Percentiles rank a stretch among this genome's conserved stretches.
Conservation (phyloP, 768 basidiomycete genomes). For the Russula vinacea region DNA sequence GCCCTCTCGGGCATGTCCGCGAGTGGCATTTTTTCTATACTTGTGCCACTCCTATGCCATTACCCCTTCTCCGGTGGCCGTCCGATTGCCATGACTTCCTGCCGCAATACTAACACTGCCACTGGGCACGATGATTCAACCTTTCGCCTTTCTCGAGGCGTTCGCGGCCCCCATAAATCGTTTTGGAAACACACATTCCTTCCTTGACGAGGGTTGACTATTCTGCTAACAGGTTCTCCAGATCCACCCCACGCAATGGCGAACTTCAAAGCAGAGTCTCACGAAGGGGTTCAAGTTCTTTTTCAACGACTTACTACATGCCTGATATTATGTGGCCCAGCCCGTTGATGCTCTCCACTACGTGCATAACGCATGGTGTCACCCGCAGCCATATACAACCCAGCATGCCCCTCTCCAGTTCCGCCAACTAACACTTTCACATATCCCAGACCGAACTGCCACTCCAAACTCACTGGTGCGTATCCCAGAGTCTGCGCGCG, state of each 20-base stretch:
- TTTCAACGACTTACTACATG: slow-evolving; percentile 71
- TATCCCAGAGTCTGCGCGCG: slow-evolving; percentile 9
- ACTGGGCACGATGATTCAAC: not conserved
- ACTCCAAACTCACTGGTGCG: not conserved
- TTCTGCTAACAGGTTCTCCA: slow-evolving; percentile 34
- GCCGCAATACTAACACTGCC: not conserved
- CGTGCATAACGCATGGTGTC: too few species aligned
- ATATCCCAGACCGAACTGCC: slow-evolving; percentile 1
- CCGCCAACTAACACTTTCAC: not conserved
- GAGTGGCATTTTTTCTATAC: not conserved
- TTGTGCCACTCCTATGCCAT: slow-evolving; percentile 8
- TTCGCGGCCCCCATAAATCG: not conserved
- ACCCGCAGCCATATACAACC: not conserved
- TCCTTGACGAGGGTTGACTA: not conserved
- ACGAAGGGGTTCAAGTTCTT: slow-evolving; percentile 81
- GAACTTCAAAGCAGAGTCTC: slow-evolving; percentile 72
- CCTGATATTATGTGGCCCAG: slow-evolving; percentile 85
- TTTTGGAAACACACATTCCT: slow-evolving; percentile 8
- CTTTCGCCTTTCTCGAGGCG: slow-evolving; percentile 16
- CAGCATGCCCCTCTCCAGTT: not conserved
- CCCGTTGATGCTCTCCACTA: slow-evolving; percentile 83
- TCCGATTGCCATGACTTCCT: slow-evolving; percentile 17
- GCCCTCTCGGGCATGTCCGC: not conserved
- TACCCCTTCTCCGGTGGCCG: not conserved
- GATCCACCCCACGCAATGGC: slow-evolving; percentile 71